phyloP scores from a whole-genome alignment of 148 eudicot species.

The Vaccinium corymbosum region DNA sequence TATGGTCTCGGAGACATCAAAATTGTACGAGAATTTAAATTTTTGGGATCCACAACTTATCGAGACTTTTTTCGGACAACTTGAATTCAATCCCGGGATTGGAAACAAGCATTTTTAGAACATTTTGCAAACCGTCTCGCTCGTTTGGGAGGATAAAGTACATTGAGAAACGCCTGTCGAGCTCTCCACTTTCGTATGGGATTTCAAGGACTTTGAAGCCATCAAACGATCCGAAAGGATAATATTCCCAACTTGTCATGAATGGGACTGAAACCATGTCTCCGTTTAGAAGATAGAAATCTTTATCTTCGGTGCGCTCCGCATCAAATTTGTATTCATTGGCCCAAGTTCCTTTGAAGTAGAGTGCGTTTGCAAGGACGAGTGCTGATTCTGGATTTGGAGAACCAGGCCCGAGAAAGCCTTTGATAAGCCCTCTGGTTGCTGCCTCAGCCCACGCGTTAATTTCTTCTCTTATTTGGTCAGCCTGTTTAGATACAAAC shows the following conservation, averaged over 20 bases:
- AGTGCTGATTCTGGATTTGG: background rate
- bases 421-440: background rate
- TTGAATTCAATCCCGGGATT: background rate
- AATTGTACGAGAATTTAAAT: slow-evolving; percentile 15
- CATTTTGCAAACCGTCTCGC: slow-evolving; percentile 16
- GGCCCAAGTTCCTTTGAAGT: slow-evolving; percentile 19
- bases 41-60: slow-evolving; percentile 11
- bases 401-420: background rate
- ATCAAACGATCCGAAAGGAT: background rate
- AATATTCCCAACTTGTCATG: background rate
- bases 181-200: background rate
- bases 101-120: background rate
- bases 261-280: background rate
- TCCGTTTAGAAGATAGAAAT: background rate
- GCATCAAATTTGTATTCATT: background rate
- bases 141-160: slow-evolving; percentile 28
- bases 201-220: background rate
- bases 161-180: slow-evolving; percentile 16
- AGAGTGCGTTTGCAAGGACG: slow-evolving; percentile 18
- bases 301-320: background rate
- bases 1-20: background rate
- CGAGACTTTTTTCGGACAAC: background rate
- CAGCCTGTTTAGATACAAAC: background rate
- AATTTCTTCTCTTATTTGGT: background rate
- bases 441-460: background rate